These are phyloP conservation scores for Coemansia sp. DNA, from an alignment of 192 early-diverging fungal species.

Conservation along the genomic window DNA sequence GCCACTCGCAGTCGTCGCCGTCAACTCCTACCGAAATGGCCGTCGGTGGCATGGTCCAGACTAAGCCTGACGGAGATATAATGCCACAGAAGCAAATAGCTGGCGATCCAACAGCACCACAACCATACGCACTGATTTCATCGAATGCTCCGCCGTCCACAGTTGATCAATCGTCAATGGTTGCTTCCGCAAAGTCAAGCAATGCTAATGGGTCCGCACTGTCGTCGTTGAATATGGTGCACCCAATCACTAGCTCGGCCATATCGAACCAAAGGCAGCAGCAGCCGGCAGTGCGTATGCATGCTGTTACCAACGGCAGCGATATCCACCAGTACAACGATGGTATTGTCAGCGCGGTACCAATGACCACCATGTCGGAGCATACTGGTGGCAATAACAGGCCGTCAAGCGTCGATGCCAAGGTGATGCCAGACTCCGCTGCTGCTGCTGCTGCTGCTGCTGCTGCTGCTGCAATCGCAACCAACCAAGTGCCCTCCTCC, in stretches of 20 bases:
- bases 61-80: not conserved
- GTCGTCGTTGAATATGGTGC: conserved; percentile 37
- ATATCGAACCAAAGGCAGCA: not conserved
- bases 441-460: too few species aligned
- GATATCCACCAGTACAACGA: not conserved
- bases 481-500: not conserved
- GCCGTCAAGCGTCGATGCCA: not conserved
- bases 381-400: not conserved
- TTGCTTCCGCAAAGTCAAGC: not conserved
- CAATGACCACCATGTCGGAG: not conserved
- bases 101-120: conserved; percentile 6
- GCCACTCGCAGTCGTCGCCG: conserved; percentile 41
- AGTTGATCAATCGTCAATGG: not conserved
- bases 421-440: not conserved
- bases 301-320: not conserved
- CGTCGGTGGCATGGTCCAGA: not conserved
- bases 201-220: conserved; percentile 7
- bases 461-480: not conserved
- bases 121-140: conserved; percentile 19
- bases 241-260: conserved; percentile 16
- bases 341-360: not conserved
- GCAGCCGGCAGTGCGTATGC: not conserved
- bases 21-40: conserved; percentile 24
- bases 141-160: not conserved
- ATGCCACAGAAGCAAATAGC: conserved; percentile 5